Evolutionary conservation across 1,284 basidiomycete genomes (phyloP), one percentile per base, ranked within the genome.

Genomic region (Calocybe gambosa): DNA sequence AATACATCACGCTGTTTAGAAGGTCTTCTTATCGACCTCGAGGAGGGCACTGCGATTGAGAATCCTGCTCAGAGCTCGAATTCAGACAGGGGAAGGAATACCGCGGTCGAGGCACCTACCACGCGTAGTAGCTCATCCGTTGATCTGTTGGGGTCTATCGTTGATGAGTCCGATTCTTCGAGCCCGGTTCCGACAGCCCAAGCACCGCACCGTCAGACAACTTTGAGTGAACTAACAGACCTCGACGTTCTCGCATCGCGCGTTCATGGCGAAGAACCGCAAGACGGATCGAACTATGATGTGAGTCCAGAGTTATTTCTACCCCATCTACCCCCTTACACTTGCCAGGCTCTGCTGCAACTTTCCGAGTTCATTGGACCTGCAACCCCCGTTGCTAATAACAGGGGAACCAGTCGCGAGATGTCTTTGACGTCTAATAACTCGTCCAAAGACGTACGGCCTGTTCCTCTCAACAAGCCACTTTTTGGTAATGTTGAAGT

Each of bases 301-400:
- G 83, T 82, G 55, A 62, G 75, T 64, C 25, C 21, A 28, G 41
- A 7, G 45, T 29, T 31, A 45, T 41, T 46, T 41, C 43, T 15
- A 12, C 39, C 42, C 12, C 37, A 39, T 36, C 9, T 25, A 43
- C 31, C 31, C 4, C 12, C n/a, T 35, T 44, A 42, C 47, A 42
- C 47, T 39, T 37, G 28, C 41, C 34, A 84, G 81, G 76, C 77
- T 26, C 69, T 82, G 15, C 65, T 77, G 18, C 67, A 77, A 43
- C 67, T 86, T 28, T 72, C 74, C n/a, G 78, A 82, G 43, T 77
- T 86, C 58, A 65, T 84, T 35, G 82, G 80, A 18, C 76, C 78
- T 2, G 76, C 73, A 6, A 64, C 60, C 34, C 59, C 65, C 1
- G 59, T 34, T 34, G 31, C 61, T 10, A 47, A 43, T 25, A 42